These are phyloP conservation scores for Quercus ilex DNA, from an alignment of 306 rosid genomes.

Conservation along the genomic window DNA sequence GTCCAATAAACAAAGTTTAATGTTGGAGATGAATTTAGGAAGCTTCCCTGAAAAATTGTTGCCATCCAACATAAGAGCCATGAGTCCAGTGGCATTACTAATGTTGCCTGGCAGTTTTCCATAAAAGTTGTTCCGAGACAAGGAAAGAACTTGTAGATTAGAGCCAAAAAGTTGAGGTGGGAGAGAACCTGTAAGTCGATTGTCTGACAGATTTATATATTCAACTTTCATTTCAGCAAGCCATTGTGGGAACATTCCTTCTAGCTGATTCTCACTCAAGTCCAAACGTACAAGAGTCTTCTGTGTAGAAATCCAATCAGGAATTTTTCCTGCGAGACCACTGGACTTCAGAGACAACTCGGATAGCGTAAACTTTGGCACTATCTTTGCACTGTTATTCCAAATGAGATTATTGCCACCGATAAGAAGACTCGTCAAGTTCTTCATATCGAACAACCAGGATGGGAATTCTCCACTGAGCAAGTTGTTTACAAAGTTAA, in stretches of 20 bases:
- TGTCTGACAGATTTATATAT: slow-evolving; percentile 24
- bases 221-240: slow-evolving; percentile 26
- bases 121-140: slow-evolving; percentile 28
- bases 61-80: slow-evolving; percentile 25
- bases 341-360: too few relatives aligned
- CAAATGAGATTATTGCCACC: too few relatives aligned
- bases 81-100: slow-evolving; percentile 7
- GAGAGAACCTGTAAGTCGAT: slow-evolving; percentile 22
- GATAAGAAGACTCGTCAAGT: too few relatives aligned
- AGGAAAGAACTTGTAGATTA: slow-evolving; percentile 1
- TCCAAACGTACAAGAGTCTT: slow-evolving; percentile 11
- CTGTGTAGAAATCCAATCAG: slow-evolving; percentile 26
- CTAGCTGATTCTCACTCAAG: slow-evolving; percentile 28
- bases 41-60: slow-evolving; percentile 26
- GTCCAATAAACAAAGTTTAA: slow-evolving; percentile 24
- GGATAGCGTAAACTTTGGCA: too few relatives aligned
- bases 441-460: too few relatives aligned
- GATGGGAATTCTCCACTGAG: slow-evolving; percentile 7
- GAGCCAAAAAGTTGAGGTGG: slow-evolving; percentile 23
- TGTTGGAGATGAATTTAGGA: slow-evolving; percentile 20
- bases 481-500: slow-evolving; percentile 5
- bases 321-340: neutral
- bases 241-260: slow-evolving; percentile 29
- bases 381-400: too few relatives aligned
- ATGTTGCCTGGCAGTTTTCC: slow-evolving; percentile 25